phyloP scores from a whole-genome alignment of 768 basidiomycete genomes.

The Mycena polygramma region DNA sequence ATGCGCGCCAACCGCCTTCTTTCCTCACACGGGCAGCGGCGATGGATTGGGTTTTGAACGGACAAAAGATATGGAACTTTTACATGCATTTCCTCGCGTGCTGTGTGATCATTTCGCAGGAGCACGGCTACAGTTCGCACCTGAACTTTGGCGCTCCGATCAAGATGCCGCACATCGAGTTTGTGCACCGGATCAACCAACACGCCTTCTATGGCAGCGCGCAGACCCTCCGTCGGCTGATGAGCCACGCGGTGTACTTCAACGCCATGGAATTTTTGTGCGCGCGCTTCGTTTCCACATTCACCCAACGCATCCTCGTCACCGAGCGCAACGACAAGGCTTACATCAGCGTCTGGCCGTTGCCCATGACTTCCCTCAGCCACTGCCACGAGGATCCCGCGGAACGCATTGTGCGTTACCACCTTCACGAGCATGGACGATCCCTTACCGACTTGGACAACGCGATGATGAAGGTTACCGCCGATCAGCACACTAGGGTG shows the following conservation, averaged over 20 bases:
- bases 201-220: not conserved
- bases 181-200: not conserved
- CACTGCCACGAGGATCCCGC: too few relatives aligned
- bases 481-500: too few relatives aligned
- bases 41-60: not conserved
- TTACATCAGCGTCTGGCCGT: too few relatives aligned
- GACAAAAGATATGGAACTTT: not conserved
- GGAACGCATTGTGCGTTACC: too few relatives aligned
- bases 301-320: too few relatives aligned
- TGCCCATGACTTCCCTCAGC: too few relatives aligned
- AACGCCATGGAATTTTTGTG: slow-evolving; percentile 14
- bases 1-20: not conserved
- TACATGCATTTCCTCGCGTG: not conserved
- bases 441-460: too few relatives aligned
- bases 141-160: not conserved
- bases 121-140: not conserved
- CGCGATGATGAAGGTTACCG: too few relatives aligned
- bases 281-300: too few relatives aligned
- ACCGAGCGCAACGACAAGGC: too few relatives aligned
- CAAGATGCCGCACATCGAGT: not conserved
- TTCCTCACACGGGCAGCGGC: not conserved
- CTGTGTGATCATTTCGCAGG: too few relatives aligned
- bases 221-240: not conserved
- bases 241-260: not conserved
- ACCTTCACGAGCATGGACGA: too few relatives aligned